Base-by-base conservation (phyloP, 495 filamentous ascomycete species). In the Penicillium bovifimosum region DNA sequence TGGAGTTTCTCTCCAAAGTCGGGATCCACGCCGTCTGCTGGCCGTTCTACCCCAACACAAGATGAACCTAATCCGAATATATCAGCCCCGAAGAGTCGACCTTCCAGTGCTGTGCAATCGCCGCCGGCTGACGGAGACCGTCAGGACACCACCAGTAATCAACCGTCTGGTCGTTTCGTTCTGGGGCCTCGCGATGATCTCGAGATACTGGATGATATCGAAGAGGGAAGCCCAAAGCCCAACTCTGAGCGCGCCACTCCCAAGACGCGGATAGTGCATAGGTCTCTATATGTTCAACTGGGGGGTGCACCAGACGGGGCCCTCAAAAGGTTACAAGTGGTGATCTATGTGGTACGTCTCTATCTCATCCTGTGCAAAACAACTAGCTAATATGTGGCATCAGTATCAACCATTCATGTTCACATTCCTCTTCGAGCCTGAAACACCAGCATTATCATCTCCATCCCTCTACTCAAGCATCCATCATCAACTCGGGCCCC, bases 331-430 rank as follows among this genome's bases (percentile, higher is more conserved):
- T 69, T 93, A 20, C 82, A 84, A 20, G 88, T 88, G 5, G 80
- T 95, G 3, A 80, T 95, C 41, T 86, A 86, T 56, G 72, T 83
- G 50, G 78, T 81, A 67, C 43, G 76, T 67, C 5, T 1, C 18
- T 11, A 13, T 26, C 3, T 34, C n/a, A 4, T 31, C 18, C 47
- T 2, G 13, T 26, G 6, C 11, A 6, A 16, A 50, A 33, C 34
- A 27, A 7, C 29, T 20, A 29, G 38, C 26, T 41, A 39, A 44
- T 35, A 28, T 47, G 17, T 47, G 50, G 38, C 28, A 46, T 48
- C 50, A 76, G 70, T 84, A 89, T 59, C 82, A 80, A 62, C 93
- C 93, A 3, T 96, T 97, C 69, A 86, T 96, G 48, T 96, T 90
- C 67, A 85, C 88, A 5, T 88, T 97, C 58, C 76, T 98, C 13